Percentiles rank a stretch among this genome's conserved stretches.
These are phyloP conservation scores for Melaleuca quinquenervia DNA, from an alignment of 345 rosid species.

Conservation along the genomic window DNA sequence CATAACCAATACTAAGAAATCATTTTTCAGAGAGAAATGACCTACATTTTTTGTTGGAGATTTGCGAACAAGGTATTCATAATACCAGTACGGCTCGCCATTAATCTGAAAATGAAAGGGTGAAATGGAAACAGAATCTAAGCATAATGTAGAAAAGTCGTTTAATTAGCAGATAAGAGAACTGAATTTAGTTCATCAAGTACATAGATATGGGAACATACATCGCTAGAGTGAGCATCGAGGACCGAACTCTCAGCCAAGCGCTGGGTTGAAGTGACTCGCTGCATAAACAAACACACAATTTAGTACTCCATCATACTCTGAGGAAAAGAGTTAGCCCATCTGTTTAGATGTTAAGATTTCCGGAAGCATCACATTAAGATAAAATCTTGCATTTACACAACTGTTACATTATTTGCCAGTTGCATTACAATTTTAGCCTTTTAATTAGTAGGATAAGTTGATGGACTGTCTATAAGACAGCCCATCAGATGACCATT, in stretches of 20 bases:
- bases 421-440: not conserved
- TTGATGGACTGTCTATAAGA: not conserved
- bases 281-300: conserved; percentile 30
- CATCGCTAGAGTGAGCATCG: conserved; percentile 60
- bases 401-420: not conserved
- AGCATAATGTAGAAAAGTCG: not conserved
- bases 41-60: conserved; percentile 70
- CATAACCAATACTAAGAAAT: not conserved
- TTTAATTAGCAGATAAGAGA: not conserved
- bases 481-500: not conserved
- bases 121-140: not conserved
- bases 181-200: not conserved
- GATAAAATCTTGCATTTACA: not conserved
- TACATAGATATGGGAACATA: conserved; percentile 17
- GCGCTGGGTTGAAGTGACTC: conserved; percentile 90
- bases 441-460: not conserved
- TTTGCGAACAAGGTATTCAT: conserved; percentile 84
- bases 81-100: conserved; percentile 85
- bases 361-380: not conserved
- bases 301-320: not conserved
- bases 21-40: not conserved
- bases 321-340: not conserved
- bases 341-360: not conserved
- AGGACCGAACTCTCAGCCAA: conserved; percentile 83
- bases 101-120: conserved; percentile 35